phyloP scores from a whole-genome alignment of 108 stramenopile genomes.

The Nitzschia sp. region DNA sequence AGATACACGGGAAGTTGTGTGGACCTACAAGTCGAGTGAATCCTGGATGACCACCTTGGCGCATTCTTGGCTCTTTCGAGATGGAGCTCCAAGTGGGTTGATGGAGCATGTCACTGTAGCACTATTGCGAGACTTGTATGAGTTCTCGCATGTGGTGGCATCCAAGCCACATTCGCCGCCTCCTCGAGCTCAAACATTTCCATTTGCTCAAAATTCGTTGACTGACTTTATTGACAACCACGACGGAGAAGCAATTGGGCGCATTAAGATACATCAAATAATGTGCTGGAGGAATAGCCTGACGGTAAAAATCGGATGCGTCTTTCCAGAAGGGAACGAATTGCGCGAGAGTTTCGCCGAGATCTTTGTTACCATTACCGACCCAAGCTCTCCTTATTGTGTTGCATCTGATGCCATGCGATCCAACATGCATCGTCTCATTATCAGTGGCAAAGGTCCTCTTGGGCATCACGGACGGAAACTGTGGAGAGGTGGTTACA shows the following conservation, averaged over 20 bases:
- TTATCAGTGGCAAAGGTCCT: conserved; percentile 76
- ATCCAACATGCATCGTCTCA: conserved; percentile 62
- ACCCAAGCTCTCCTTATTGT: conserved; percentile 56
- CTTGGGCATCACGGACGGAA: conserved; percentile 66
- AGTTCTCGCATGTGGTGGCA: conserved; percentile 35
- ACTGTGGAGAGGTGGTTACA: conserved; percentile 74
- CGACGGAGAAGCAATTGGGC: conserved; percentile 44
- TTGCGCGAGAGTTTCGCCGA: conserved; percentile 63
- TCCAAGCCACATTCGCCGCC: conserved; percentile 2
- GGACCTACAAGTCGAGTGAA: conserved; percentile 77
- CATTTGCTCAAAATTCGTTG: conserved; percentile 25
- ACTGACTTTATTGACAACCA: conserved; percentile 40
- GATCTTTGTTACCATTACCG: conserved; percentile 68
- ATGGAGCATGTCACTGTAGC: conserved; percentile 72
- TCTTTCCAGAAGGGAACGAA: conserved; percentile 49
- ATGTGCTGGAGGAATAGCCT: conserved; percentile 70
- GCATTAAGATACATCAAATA: conserved; percentile 64
- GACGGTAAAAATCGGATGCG: conserved; percentile 62
- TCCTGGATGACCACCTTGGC: conserved; percentile 44
- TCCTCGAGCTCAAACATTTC: conserved; percentile 40
- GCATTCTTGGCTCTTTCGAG: conserved; percentile 63
- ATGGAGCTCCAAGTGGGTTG: conserved; percentile 63
- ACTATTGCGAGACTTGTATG: conserved; percentile 64
- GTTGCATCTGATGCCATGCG: conserved; percentile 79
- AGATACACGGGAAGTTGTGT: conserved; percentile 56